Evolutionary conservation across 2,329 filamentous ascomycete genomes (phyloP).

Genomic region (Colletotrichum sp.): DNA sequence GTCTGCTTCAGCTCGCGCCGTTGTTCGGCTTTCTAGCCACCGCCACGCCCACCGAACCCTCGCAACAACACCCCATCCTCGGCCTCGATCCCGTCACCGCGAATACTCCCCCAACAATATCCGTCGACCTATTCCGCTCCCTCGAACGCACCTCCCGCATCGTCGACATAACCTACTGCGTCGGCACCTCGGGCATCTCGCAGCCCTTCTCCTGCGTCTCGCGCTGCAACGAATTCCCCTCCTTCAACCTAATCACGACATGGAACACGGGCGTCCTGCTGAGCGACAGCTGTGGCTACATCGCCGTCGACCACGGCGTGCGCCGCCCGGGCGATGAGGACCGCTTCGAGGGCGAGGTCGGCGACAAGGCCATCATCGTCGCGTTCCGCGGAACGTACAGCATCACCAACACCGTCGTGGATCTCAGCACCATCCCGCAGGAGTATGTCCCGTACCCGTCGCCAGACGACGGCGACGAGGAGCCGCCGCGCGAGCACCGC

Average conservation of each 20-base stretch:
- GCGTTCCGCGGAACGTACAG: conserved; percentile 96
- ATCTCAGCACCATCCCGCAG: conserved; percentile 88
- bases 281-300: conserved; percentile 91
- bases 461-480: conserved; percentile 44
- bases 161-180: conserved; percentile 94
- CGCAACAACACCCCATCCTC: not conserved
- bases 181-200: conserved; percentile 81
- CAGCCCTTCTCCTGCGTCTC: conserved; percentile 86
- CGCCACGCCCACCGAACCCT: not conserved
- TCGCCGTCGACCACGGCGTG: conserved; percentile 79
- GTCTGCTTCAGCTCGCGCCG: not conserved
- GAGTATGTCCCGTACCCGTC: conserved; percentile 87
- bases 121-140: conserved; percentile 72
- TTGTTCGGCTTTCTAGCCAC: not conserved
- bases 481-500: conserved; percentile 52
- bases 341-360: conserved; percentile 28
- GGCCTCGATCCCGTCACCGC: not conserved
- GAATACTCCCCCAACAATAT: conserved; percentile 42
- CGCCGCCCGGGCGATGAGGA: conserved; percentile 23
- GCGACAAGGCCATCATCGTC: conserved; percentile 67
- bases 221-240: conserved; percentile 83
- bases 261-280: conserved; percentile 91
- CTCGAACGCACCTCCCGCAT: conserved; percentile 89
- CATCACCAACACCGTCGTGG: conserved; percentile 86
- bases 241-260: conserved; percentile 78